These are phyloP conservation scores for Pythium chondricola DNA, from an alignment of 352 stramenopile genomes.

Conservation along the genomic window DNA sequence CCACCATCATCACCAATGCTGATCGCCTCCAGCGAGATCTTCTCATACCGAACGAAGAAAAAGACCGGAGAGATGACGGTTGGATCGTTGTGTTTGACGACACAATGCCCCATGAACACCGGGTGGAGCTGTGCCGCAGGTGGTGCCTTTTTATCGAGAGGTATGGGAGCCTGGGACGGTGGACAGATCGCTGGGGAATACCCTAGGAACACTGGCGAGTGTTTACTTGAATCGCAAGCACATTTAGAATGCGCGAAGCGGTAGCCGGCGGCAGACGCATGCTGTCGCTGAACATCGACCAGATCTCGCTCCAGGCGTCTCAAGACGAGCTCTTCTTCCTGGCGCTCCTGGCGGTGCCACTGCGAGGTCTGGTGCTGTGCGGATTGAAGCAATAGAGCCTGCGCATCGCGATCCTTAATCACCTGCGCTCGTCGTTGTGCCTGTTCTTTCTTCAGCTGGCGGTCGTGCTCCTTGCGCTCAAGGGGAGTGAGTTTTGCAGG, in stretches of 20 bases:
- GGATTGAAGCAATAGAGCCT: slow-evolving; percentile 3
- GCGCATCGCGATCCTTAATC: slow-evolving; percentile 10
- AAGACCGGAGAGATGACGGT: slow-evolving; percentile 56
- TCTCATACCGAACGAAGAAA: slow-evolving; percentile 48
- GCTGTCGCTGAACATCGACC: slow-evolving; percentile 40
- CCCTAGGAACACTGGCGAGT: slow-evolving; percentile 46
- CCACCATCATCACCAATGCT: slow-evolving; percentile 18
- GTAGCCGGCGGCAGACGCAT: slow-evolving; percentile 54
- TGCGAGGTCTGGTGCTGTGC: slow-evolving; percentile 17
- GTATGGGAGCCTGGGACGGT: slow-evolving; percentile 20
- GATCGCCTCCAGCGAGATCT: slow-evolving; percentile 49
- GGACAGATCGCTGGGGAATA: slow-evolving; percentile 47
- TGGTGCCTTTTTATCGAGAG: slow-evolving; percentile 1
- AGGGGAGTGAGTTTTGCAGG: slow-evolving; percentile 25
- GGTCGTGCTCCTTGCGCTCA: slow-evolving; percentile 21
- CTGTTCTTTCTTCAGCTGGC: slow-evolving; percentile 19
- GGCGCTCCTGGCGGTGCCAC: slow-evolving; percentile 19
- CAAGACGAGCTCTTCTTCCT: slow-evolving; percentile 66
- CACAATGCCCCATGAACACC: slow-evolving; percentile 45
- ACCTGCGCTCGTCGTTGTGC: slow-evolving; percentile 10
- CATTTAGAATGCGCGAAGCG: slow-evolving; percentile 16
- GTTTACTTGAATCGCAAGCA: slow-evolving; percentile 5
- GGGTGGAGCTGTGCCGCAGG: slow-evolving; percentile 35
- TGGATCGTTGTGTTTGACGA: slow-evolving; percentile 36
- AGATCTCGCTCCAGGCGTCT: slow-evolving; percentile 52